Percentiles rank a stretch among this genome's conserved stretches.
Conservation (phyloP, 1,284 basidiomycete species). For the Ustilago tritici region DNA sequence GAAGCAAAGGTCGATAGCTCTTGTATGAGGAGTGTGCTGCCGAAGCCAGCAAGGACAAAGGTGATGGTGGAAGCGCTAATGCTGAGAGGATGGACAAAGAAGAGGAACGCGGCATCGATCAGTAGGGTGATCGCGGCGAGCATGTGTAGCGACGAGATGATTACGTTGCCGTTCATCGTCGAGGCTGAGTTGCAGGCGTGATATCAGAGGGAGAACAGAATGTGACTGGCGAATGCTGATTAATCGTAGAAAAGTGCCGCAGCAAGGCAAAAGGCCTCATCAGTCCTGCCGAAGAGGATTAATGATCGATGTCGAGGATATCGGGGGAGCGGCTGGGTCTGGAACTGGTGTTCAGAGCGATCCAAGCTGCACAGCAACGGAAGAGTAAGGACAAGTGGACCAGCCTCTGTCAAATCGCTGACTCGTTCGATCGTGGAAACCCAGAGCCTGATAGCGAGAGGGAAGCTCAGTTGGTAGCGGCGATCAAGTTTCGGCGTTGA, state of each 20-base stretch:
- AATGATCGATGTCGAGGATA: neutral
- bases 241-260: neutral
- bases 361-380: neutral
- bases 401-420: neutral
- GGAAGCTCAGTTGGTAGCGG: neutral
- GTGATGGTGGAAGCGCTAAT: slow-evolving; percentile 10
- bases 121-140: slow-evolving; percentile 4
- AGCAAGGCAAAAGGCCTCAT: slow-evolving; percentile 4
- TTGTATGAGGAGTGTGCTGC: slow-evolving; percentile 1
- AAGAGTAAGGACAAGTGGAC: neutral
- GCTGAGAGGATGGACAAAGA: slow-evolving; percentile 22
- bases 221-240: neutral
- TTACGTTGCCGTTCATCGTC: slow-evolving; percentile 4
- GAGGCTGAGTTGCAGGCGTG: neutral
- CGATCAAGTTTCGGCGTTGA: neutral
- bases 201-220: neutral
- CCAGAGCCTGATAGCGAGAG: too few species aligned
- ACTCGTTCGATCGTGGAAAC: neutral
- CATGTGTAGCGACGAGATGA: slow-evolving; percentile 12
- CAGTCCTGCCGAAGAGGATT: slow-evolving; percentile 9
- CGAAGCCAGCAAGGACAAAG: slow-evolving; percentile 1
- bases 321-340: neutral
- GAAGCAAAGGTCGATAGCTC: slow-evolving; percentile 4
- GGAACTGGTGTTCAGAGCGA: neutral
- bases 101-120: slow-evolving; percentile 1